These are phyloP conservation scores for Leucocoprinus leucothites DNA, from an alignment of 768 basidiomycete species.

Conservation along the genomic window DNA sequence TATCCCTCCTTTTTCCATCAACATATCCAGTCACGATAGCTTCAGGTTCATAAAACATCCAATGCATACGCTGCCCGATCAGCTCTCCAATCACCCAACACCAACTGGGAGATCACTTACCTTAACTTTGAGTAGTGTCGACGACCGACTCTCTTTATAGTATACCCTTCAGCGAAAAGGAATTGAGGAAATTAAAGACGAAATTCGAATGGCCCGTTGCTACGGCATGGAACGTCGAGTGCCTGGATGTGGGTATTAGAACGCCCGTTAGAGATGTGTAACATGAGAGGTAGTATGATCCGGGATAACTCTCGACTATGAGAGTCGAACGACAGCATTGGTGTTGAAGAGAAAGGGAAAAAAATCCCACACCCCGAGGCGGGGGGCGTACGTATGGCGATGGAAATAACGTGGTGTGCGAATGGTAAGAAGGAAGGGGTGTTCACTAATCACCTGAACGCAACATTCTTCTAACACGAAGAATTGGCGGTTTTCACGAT, in stretches of 20 bases:
- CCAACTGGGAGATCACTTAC: slow-evolving; percentile 17
- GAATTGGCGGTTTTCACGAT: slow-evolving; percentile 58
- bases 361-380: no score
- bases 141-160: slow-evolving; percentile 50
- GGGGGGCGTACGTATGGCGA: no score
- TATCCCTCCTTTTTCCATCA: slow-evolving; percentile 48
- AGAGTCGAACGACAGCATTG: no score
- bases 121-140: slow-evolving; percentile 54
- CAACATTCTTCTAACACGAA: slow-evolving; percentile 51
- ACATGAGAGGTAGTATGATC: no score
- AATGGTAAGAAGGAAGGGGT: background rate
- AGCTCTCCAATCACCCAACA: background rate
- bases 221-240: slow-evolving; percentile 54
- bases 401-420: background rate
- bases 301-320: no score
- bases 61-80: background rate
- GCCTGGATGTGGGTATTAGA: slow-evolving; percentile 28
- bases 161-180: slow-evolving; percentile 41
- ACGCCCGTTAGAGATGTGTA: no score
- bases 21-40: slow-evolving; percentile 57
- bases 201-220: slow-evolving; percentile 46
- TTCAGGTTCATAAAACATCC: slow-evolving; percentile 62
- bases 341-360: no score
- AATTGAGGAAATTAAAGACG: slow-evolving; percentile 41
- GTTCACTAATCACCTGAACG: slow-evolving; percentile 47